These are phyloP conservation scores for Nemania sp. DNA, from an alignment of 2,329 filamentous ascomycete genomes.

Conservation along the genomic window DNA sequence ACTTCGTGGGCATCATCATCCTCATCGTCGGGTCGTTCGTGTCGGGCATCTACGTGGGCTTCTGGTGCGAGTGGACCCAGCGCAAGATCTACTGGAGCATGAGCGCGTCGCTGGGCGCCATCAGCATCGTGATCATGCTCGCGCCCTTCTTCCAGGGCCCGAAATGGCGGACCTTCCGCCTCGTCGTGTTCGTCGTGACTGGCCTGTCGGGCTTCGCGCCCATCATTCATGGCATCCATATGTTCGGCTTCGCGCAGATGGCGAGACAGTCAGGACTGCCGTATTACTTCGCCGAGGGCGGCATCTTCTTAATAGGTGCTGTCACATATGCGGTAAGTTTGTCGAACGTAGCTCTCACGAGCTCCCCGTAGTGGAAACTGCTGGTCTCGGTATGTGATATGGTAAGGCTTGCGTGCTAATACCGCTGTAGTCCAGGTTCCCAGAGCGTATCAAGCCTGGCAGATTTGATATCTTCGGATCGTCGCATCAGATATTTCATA, in stretches of 20 bases:
- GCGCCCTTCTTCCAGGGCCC: conserved; percentile 42
- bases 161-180: conserved; percentile 43
- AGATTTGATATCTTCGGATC: conserved; percentile 49
- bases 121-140: conserved; percentile 43
- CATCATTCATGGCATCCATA: conserved; percentile 43
- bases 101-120: conserved; percentile 44
- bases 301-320: conserved; percentile 43
- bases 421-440: conserved; percentile 42
- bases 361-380: background rate
- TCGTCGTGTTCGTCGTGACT: conserved; percentile 43
- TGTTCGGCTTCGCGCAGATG: conserved; percentile 45
- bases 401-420: conserved; percentile 16
- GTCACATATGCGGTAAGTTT: conserved; percentile 45
- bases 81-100: conserved; percentile 66
- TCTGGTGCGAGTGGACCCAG: conserved; percentile 56
- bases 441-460: conserved; percentile 47
- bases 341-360: conserved; percentile 3
- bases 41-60: conserved; percentile 66
- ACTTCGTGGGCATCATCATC: conserved; percentile 71
- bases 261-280: conserved; percentile 45
- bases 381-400: background rate
- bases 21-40: conserved; percentile 70
- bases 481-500: conserved; percentile 52
- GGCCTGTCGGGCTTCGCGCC: conserved; percentile 45
- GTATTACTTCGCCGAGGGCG: conserved; percentile 46